phyloP scores from a whole-genome alignment of 1,284 basidiomycete genomes.

The Ceratobasidium theobromae region DNA sequence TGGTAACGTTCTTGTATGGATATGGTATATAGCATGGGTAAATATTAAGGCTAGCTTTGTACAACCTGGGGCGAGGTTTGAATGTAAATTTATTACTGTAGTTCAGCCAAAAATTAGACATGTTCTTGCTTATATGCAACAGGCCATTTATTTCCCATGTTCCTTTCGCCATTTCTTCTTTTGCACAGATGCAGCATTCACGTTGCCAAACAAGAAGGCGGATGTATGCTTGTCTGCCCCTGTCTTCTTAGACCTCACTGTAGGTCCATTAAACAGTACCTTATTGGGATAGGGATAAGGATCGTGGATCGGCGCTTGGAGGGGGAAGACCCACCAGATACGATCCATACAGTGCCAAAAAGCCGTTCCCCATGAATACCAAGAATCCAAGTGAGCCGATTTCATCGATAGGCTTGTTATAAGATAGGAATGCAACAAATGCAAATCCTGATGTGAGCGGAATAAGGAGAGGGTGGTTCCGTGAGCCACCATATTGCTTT shows the following conservation, averaged over 20 bases:
- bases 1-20: too few relatives aligned
- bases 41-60: too few relatives aligned
- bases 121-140: neutral
- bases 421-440: constrained; percentile 63
- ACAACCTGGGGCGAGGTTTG: too few relatives aligned
- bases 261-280: constrained; percentile 63
- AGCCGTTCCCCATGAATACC: constrained; percentile 52
- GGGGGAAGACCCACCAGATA: constrained; percentile 60
- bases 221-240: constrained; percentile 80
- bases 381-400: constrained; percentile 59
- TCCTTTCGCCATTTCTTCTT: constrained; percentile 63
- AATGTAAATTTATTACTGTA: too few relatives aligned
- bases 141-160: constrained; percentile 15
- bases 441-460: constrained; percentile 56
- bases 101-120: too few relatives aligned
- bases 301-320: constrained; percentile 5
- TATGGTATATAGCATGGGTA: too few relatives aligned
- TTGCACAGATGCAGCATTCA: constrained; percentile 63
- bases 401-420: constrained; percentile 46
- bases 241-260: constrained; percentile 63
- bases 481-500: constrained; percentile 2
- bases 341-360: constrained; percentile 64
- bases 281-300: constrained; percentile 40
- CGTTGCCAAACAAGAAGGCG: constrained; percentile 74
- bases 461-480: constrained; percentile 60